Percentiles rank a stretch among this genome's conserved stretches.
These are phyloP conservation scores for Solanum lignicaule DNA, from an alignment of 257 asterid species.

Conservation along the genomic window DNA sequence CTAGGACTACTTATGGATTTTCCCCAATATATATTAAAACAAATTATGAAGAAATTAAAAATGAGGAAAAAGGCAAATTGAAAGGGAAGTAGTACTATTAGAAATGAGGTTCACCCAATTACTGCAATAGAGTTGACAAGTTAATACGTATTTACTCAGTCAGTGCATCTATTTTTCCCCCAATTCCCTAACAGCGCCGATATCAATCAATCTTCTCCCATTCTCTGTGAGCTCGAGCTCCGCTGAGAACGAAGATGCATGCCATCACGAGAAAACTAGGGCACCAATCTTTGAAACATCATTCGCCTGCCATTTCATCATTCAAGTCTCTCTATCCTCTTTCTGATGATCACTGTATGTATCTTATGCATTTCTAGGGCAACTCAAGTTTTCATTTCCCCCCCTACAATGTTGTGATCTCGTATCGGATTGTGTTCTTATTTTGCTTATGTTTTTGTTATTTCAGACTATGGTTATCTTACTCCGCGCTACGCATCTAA, in stretches of 20 bases:
- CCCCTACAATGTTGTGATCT: not conserved
- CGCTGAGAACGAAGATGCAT: constrained; percentile 37
- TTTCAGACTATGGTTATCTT: constrained; percentile 54
- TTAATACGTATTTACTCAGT: not conserved
- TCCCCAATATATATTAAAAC: too few species aligned
- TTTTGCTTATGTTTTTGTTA: not conserved
- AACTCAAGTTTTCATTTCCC: not conserved
- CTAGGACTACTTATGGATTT: too few species aligned
- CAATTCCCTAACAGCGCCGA: not conserved
- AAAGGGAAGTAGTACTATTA: too few species aligned
- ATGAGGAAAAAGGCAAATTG: too few species aligned
- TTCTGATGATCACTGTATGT: constrained; percentile 40
- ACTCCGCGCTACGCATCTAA: constrained; percentile 54
- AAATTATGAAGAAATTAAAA: too few species aligned
- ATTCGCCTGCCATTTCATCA: constrained; percentile 28
- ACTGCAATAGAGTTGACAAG: not conserved
- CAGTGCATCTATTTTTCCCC: not conserved
- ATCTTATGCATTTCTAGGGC: constrained; percentile 15
- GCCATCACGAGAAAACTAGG: constrained; percentile 44
- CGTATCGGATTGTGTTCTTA: not conserved
- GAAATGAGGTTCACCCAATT: not conserved
- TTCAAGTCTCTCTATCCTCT: constrained; percentile 25
- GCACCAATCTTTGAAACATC: constrained; percentile 28
- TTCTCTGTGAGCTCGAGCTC: constrained; percentile 4
- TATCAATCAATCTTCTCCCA: not conserved